Evolutionary conservation across 768 basidiomycete species (phyloP).

Genomic region (Lepiota venenata): DNA sequence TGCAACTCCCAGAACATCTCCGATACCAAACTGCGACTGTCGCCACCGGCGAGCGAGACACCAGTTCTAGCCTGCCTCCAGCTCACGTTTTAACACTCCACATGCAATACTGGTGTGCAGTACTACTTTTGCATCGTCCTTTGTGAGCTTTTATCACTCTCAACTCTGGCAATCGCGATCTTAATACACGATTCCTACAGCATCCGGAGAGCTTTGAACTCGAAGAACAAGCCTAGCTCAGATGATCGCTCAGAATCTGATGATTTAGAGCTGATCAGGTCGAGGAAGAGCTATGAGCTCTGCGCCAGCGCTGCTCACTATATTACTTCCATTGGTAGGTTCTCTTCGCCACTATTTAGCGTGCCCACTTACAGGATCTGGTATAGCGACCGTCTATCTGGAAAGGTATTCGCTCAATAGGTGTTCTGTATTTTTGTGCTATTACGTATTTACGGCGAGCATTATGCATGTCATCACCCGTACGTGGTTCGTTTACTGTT

Average conservation of each 20-base stretch:
- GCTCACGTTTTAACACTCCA: constrained; percentile 70
- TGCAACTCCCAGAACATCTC: constrained; percentile 66
- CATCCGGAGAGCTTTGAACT: constrained; percentile 33
- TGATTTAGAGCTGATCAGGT: constrained; percentile 52
- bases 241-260: constrained; percentile 46
- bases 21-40: constrained; percentile 56
- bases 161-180: constrained; percentile 8
- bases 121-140: constrained; percentile 70
- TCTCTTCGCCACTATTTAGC: neutral
- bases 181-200: constrained; percentile 22
- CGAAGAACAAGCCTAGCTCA: constrained; percentile 35
- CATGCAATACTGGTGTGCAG: constrained; percentile 86
- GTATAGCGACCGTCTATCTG: constrained; percentile 52
- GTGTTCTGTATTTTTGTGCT: constrained; percentile 68
- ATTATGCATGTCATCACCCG: constrained; percentile 76
- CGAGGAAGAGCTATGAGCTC: constrained; percentile 67
- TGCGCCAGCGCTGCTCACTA: constrained; percentile 79
- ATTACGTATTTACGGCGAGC: constrained; percentile 77
- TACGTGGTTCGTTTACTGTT: constrained; percentile 33
- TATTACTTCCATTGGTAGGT: constrained; percentile 64
- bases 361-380: neutral
- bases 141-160: constrained; percentile 49
- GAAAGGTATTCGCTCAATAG: constrained; percentile 60
- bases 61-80: constrained; percentile 33
- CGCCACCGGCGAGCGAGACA: constrained; percentile 14